Percentiles rank a stretch among this genome's conserved stretches.
phyloP scores from a whole-genome alignment of 176 grass and related monocot genomes.

The Thinopyrum elongatum region DNA sequence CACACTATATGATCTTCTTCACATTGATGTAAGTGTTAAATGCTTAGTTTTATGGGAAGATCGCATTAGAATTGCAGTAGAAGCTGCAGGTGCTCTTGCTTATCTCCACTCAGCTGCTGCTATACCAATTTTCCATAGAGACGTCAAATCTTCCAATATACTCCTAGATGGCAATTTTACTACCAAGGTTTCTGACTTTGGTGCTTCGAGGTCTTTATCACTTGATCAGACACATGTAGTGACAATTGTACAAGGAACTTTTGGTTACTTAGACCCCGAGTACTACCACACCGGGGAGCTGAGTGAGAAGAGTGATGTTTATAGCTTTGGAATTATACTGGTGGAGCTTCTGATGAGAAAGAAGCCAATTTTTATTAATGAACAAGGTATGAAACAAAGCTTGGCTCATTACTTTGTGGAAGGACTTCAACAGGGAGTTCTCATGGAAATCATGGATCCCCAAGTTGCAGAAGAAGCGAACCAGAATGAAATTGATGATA shows the following conservation, averaged over 20 bases:
- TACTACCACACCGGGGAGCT: constrained; percentile 44
- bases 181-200: constrained; percentile 48
- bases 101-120: constrained; percentile 51
- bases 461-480: constrained; percentile 32
- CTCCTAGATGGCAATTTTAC: constrained; percentile 29
- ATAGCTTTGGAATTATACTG: constrained; percentile 62
- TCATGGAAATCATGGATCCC: constrained; percentile 21
- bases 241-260: constrained; percentile 52
- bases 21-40: neutral
- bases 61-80: constrained; percentile 33
- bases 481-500: constrained; percentile 19
- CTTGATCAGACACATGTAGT: constrained; percentile 50
- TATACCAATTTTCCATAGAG: constrained; percentile 55
- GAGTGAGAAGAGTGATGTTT: constrained; percentile 56
- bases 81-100: constrained; percentile 35
- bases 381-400: constrained; percentile 23
- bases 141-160: constrained; percentile 58
- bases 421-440: neutral
- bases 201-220: constrained; percentile 51
- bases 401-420: constrained; percentile 37
- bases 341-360: constrained; percentile 38
- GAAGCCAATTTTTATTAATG: constrained; percentile 45
- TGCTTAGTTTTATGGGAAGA: constrained; percentile 38
- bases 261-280: constrained; percentile 45
- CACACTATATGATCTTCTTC: constrained; percentile 36